Evolutionary conservation across 768 basidiomycete genomes (phyloP).

Genomic region (Podaxis sp.): DNA sequence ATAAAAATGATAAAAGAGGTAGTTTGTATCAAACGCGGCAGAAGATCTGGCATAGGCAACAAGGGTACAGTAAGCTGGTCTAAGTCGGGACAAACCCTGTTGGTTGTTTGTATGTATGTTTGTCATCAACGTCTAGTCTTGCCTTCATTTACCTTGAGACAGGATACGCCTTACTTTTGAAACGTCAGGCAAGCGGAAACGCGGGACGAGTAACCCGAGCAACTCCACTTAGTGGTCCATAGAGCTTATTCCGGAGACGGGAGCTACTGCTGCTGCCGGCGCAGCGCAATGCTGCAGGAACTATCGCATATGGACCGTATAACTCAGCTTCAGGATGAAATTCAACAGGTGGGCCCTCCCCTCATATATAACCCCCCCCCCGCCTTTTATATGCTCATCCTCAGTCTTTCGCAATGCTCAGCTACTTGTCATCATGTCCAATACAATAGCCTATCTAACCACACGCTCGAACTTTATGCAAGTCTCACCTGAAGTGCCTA

Average conservation of each 20-base stretch:
- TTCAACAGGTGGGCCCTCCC: conserved; percentile 61
- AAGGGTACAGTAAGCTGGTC: no score
- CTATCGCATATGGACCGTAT: conserved; percentile 93
- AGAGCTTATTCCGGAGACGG: not conserved
- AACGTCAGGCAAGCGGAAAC: no score
- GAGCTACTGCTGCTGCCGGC: not conserved
- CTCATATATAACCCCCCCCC: not conserved
- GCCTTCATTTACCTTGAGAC: no score
- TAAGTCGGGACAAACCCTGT: no score
- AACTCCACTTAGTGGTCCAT: not conserved
- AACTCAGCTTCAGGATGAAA: conserved; percentile 92
- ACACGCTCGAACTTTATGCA: conserved; percentile 72
- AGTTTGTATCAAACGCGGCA: not conserved
- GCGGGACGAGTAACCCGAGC: no score
- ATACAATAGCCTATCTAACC: conserved; percentile 75
- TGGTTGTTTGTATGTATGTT: no score
- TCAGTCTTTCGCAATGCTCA: conserved; percentile 21
- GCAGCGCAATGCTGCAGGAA: conserved; percentile 89
- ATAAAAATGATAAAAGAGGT: not conserved
- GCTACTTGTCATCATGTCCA: conserved; percentile 88
- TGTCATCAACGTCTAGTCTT: no score
- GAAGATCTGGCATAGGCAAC: not conserved
- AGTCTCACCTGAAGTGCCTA: conserved; percentile 74
- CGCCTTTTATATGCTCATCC: not conserved
- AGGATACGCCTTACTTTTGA: no score